Conservation (phyloP, 768 basidiomycete genomes). For the Serendipita sp. region DNA sequence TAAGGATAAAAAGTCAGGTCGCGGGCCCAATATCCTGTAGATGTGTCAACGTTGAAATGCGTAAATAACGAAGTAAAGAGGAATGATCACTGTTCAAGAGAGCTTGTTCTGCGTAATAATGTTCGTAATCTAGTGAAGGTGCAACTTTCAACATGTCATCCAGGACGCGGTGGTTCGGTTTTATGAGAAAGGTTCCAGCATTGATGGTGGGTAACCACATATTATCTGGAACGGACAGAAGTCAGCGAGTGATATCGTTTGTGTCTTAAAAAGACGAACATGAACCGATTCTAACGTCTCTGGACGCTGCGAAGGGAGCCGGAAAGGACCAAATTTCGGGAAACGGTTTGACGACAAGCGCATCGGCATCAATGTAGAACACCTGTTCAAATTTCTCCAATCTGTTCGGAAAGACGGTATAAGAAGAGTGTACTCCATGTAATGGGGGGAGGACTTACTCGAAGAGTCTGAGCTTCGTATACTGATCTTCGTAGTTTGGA, state of each 20-base stretch:
- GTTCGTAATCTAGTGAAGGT: constrained; percentile 5
- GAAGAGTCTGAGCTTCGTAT: constrained; percentile 9
- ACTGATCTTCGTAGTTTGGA: constrained; percentile 9
- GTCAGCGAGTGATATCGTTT: neutral
- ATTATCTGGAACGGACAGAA: neutral
- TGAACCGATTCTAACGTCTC: constrained; percentile 9
- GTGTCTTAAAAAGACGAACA: no score
- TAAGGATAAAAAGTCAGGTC: constrained; percentile 8
- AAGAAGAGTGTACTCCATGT: neutral
- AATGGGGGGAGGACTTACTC: neutral
- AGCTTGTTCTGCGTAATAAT: constrained; percentile 6
- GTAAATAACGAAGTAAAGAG: neutral
- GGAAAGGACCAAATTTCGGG: constrained; percentile 9
- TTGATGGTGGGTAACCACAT: constrained; percentile 9
- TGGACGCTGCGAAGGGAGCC: constrained; percentile 6
- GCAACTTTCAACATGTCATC: constrained; percentile 9
- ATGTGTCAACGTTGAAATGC: neutral
- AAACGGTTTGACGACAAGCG: constrained; percentile 7
- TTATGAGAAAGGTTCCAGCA: constrained; percentile 7
- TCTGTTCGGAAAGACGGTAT: neutral
- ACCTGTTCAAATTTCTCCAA: constrained; percentile 8
- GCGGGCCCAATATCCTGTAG: constrained; percentile 8
- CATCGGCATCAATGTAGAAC: constrained; percentile 9
- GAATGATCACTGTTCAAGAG: constrained; percentile 5
- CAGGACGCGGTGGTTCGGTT: constrained; percentile 1